Conservation (phyloP, 805 yeast genomes). For the Lipomyces sp. region DNA sequence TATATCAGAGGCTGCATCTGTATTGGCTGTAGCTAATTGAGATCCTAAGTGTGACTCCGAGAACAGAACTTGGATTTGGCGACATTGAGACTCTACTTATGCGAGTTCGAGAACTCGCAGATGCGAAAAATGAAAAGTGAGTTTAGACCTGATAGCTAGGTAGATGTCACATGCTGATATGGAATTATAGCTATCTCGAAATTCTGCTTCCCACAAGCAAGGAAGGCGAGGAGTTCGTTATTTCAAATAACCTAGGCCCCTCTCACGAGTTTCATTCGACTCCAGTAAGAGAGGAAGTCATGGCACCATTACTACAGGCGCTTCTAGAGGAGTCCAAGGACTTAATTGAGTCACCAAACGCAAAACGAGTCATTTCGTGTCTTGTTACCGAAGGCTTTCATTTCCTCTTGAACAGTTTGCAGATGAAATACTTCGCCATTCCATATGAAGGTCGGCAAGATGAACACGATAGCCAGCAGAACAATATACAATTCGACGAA, state of each 20-base stretch:
- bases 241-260: constrained; percentile 17
- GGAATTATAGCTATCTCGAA: constrained; percentile 9
- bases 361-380: constrained; percentile 46
- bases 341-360: constrained; percentile 50
- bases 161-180: neutral
- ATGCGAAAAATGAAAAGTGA: constrained; percentile 12
- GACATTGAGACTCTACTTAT: constrained; percentile 59
- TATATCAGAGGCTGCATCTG: neutral
- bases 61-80: constrained; percentile 67
- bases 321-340: constrained; percentile 53
- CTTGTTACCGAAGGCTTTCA: constrained; percentile 54
- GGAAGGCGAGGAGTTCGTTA: constrained; percentile 37
- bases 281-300: constrained; percentile 3
- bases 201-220: constrained; percentile 30
- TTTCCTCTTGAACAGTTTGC: constrained; percentile 51
- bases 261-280: constrained; percentile 16
- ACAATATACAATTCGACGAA: constrained; percentile 48
- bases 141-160: neutral
- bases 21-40: constrained; percentile 45
- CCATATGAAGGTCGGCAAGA: constrained; percentile 12
- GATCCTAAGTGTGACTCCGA: constrained; percentile 54
- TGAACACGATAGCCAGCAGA: neutral
- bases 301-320: constrained; percentile 40
- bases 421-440: constrained; percentile 21
- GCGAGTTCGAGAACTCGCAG: constrained; percentile 46